These are phyloP conservation scores for Tetraselmis chui DNA, from an alignment of 139 green algal genomes.

Conservation along the genomic window DNA sequence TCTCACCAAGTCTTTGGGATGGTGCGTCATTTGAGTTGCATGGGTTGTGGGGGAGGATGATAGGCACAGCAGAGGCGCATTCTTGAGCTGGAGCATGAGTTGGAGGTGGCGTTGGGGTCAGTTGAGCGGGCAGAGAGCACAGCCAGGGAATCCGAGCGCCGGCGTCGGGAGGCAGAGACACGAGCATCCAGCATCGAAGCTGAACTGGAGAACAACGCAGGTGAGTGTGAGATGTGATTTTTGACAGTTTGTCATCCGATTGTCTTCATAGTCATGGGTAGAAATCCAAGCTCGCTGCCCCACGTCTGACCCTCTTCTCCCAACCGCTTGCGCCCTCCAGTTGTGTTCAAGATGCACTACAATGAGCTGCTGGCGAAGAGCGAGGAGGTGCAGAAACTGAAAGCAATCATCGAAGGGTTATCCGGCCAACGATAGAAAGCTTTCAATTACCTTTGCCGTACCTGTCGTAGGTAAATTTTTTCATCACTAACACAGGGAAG, in stretches of 20 bases:
- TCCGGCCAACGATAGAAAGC: neutral
- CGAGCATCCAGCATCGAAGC: slow-evolving; percentile 40
- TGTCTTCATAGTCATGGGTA: neutral
- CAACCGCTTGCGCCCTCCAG: slow-evolving; percentile 18
- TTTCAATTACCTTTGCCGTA: no score
- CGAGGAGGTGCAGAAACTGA: slow-evolving; percentile 53
- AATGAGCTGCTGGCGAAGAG: slow-evolving; percentile 52
- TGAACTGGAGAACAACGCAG: slow-evolving; percentile 63
- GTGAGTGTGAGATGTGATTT: slow-evolving; percentile 13
- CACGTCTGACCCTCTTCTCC: neutral
- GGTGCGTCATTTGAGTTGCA: no score
- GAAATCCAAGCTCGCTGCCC: slow-evolving; percentile 6
- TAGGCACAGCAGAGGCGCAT: slow-evolving; percentile 32
- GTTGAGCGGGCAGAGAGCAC: slow-evolving; percentile 27
- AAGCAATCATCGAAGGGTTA: slow-evolving; percentile 47
- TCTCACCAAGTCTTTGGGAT: neutral
- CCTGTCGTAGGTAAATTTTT: no score
- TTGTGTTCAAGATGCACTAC: slow-evolving; percentile 64
- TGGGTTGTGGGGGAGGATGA: neutral
- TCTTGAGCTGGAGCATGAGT: slow-evolving; percentile 32
- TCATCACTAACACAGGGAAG: no score
- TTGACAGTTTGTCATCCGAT: neutral
- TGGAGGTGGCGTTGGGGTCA: slow-evolving; percentile 32
- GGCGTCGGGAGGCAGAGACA: slow-evolving; percentile 6
- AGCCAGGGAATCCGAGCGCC: slow-evolving; percentile 6